Percentiles rank a stretch among this genome's conserved stretches.
These are phyloP conservation scores for Cydonia oblonga DNA, from an alignment of 331 rosid genomes.

Conservation along the genomic window DNA sequence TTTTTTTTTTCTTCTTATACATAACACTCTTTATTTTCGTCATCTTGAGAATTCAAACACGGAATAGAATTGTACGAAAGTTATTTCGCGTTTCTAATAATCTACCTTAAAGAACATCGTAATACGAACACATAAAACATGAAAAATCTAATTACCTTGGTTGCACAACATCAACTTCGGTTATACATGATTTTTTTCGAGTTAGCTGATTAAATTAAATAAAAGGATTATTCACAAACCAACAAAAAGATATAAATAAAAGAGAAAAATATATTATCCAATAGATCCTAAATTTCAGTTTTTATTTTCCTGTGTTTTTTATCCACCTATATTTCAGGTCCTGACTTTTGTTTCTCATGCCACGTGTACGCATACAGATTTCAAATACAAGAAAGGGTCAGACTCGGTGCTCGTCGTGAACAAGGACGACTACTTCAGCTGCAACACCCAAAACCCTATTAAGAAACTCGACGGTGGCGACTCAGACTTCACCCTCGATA, in stretches of 20 bases:
- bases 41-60: no score
- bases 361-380: conserved; percentile 26
- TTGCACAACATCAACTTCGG: no score
- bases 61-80: no score
- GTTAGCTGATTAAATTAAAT: no score
- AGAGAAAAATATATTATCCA: not conserved
- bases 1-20: no score
- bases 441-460: conserved; percentile 54
- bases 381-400: conserved; percentile 55
- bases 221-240: no score
- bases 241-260: no score
- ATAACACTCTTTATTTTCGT: no score
- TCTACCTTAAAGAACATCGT: no score
- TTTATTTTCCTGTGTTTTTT: no score
- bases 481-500: conserved; percentile 38
- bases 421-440: conserved; percentile 49
- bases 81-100: no score
- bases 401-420: conserved; percentile 68
- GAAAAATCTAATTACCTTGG: not conserved
- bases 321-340: not conserved
- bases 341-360: not conserved
- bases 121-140: not conserved
- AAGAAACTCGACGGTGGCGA: conserved; percentile 55
- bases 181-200: no score
- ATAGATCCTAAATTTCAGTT: not conserved